phyloP scores from a whole-genome alignment of 139 green algal species.

The Tetradesmus lagerheimii region DNA sequence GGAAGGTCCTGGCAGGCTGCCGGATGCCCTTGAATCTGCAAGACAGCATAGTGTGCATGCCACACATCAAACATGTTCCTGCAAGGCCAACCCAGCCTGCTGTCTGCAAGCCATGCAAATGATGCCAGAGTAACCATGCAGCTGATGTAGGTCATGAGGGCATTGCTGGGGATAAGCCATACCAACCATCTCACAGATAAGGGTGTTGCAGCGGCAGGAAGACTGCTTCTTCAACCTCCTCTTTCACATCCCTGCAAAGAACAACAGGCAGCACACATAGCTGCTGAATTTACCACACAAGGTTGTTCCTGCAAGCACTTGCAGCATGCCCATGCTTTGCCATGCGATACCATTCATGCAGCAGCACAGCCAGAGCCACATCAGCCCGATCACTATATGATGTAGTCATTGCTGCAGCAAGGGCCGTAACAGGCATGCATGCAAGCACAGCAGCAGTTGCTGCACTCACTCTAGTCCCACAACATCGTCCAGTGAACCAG shows the following conservation, averaged over 20 bases:
- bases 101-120: not conserved
- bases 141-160: no score
- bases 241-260: constrained; percentile 50
- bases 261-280: not conserved
- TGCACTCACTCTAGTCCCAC: constrained; percentile 52
- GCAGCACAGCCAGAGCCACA: not conserved
- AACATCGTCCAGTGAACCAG: constrained; percentile 61
- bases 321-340: not conserved
- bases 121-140: not conserved
- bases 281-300: not conserved
- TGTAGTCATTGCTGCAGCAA: no score
- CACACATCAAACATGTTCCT: no score
- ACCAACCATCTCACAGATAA: constrained; percentile 54
- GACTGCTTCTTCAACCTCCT: constrained; percentile 67
- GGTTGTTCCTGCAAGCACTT: not conserved
- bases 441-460: not conserved
- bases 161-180: not conserved
- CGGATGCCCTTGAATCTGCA: constrained; percentile 71
- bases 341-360: not conserved
- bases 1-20: constrained; percentile 62
- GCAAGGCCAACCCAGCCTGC: not conserved
- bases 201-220: constrained; percentile 67
- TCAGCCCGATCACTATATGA: no score
- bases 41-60: not conserved
- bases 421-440: not conserved